phyloP scores from a whole-genome alignment of 352 stramenopile genomes.

The Phytophthora parvispora region DNA sequence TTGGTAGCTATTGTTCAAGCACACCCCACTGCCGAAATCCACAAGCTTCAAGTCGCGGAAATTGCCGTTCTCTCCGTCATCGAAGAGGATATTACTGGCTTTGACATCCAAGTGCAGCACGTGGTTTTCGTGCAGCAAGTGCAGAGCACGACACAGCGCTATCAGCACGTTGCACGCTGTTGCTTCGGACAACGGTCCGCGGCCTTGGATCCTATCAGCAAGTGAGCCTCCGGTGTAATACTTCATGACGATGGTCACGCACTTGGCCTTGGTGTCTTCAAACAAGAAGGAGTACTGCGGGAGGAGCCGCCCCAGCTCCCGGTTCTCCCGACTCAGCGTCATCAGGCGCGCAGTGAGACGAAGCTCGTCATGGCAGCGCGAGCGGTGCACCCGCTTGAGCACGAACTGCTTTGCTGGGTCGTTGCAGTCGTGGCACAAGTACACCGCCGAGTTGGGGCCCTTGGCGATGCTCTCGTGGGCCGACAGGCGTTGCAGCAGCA shows the following conservation, averaged over 20 bases:
- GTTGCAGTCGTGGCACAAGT: constrained; percentile 51
- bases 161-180: constrained; percentile 49
- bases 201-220: constrained; percentile 50
- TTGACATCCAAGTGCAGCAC: constrained; percentile 79
- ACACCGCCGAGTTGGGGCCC: constrained; percentile 64
- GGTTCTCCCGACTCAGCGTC: constrained; percentile 27
- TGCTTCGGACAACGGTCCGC: constrained; percentile 41
- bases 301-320: constrained; percentile 51
- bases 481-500: constrained; percentile 61
- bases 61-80: constrained; percentile 36
- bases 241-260: constrained; percentile 73
- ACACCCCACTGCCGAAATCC: constrained; percentile 67
- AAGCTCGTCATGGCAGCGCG: constrained; percentile 49
- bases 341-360: constrained; percentile 53
- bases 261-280: constrained; percentile 54
- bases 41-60: constrained; percentile 75
- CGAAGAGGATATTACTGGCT: constrained; percentile 73
- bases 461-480: constrained; percentile 57
- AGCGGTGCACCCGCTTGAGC: constrained; percentile 58
- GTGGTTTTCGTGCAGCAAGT: constrained; percentile 56
- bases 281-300: constrained; percentile 70
- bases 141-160: constrained; percentile 57
- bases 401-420: constrained; percentile 46
- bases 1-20: constrained; percentile 12
- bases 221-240: constrained; percentile 68